Conservation (phyloP, 805 yeast genomes). For the Clavispora vitiphila region DNA sequence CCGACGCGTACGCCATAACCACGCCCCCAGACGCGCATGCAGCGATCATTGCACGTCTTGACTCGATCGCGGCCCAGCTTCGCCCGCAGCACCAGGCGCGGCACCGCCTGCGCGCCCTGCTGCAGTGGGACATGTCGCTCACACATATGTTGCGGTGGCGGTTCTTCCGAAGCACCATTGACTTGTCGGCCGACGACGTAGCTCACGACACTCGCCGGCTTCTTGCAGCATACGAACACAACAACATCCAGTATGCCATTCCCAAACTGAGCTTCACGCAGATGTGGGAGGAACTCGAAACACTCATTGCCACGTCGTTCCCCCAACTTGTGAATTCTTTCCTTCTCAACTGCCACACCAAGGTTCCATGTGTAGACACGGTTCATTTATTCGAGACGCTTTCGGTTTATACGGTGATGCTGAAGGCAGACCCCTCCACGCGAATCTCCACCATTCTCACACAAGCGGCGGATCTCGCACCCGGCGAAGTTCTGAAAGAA, state of each 20-base stretch:
- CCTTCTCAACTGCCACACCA: constrained; percentile 28
- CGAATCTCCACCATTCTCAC: constrained; percentile 17
- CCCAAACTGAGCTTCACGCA: not conserved
- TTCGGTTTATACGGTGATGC: constrained; percentile 21
- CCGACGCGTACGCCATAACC: constrained; percentile 16
- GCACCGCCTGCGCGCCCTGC: not conserved
- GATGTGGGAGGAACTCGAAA: constrained; percentile 12
- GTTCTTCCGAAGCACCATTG: constrained; percentile 15
- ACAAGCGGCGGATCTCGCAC: constrained; percentile 3
- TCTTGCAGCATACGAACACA: constrained; percentile 2
- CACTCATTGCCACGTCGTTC: constrained; percentile 3
- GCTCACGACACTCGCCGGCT: constrained; percentile 4
- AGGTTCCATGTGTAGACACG: constrained; percentile 28
- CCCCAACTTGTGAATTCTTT: constrained; percentile 22
- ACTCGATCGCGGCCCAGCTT: not conserved
- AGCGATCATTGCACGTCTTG: not conserved
- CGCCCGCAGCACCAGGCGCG: constrained; percentile 8
- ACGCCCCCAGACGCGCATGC: not conserved
- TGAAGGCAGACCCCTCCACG: constrained; percentile 14
- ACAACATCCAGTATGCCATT: not conserved
- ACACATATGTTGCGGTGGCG: constrained; percentile 27
- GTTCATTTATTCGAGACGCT: constrained; percentile 25
- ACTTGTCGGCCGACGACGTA: constrained; percentile 8
- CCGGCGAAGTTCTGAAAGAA: constrained; percentile 2
- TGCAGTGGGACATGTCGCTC: constrained; percentile 32